A percentile compares a stretch with the other conserved stretches of the same genome.
These are phyloP conservation scores for Acanthamoeba pearcei DNA, from an alignment of 208 protist species.

Conservation along the genomic window DNA sequence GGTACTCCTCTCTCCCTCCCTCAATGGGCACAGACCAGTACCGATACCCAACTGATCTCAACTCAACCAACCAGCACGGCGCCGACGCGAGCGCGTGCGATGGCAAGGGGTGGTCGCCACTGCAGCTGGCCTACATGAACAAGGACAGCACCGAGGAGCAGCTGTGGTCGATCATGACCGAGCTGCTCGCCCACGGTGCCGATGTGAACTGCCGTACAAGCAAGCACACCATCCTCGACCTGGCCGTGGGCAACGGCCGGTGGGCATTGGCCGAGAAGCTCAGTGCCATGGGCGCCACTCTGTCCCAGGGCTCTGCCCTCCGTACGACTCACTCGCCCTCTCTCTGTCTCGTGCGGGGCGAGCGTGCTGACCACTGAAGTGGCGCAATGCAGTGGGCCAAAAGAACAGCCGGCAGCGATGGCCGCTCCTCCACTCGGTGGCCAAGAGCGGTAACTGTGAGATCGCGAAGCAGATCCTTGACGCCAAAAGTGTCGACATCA, in stretches of 20 bases:
- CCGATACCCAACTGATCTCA: background rate
- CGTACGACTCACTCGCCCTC: background rate
- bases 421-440: conserved; percentile 19
- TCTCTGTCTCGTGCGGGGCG: background rate
- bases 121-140: background rate
- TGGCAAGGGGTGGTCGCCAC: background rate
- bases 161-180: background rate
- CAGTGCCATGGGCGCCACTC: background rate
- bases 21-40: background rate
- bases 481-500: background rate
- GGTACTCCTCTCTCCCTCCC: background rate
- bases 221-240: background rate
- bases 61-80: background rate
- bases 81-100: background rate
- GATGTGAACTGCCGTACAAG: background rate
- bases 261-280: conserved; percentile 45
- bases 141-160: background rate
- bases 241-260: background rate
- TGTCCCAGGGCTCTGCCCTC: background rate
- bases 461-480: conserved; percentile 7
- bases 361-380: background rate
- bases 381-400: background rate
- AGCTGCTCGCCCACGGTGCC: conserved; percentile 22
- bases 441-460: background rate
- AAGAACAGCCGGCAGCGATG: conserved; percentile 54